Evolutionary conservation across 805 yeast genomes (phyloP).

Genomic region (Komagataella kurtzmanii): DNA sequence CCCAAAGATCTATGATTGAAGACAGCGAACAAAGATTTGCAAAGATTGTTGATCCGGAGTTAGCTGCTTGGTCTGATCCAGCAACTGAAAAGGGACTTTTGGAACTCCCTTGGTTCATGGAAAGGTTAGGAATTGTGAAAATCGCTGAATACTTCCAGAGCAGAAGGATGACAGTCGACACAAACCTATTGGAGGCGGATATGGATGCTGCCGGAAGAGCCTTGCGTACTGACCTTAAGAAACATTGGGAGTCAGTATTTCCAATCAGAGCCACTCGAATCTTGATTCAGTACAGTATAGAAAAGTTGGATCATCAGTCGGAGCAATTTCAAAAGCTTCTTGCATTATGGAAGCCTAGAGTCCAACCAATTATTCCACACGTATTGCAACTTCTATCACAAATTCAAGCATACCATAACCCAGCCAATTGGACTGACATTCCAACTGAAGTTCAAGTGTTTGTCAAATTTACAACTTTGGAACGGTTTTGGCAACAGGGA

Average conservation of each 20-base stretch:
- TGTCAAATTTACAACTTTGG: slow-evolving; percentile 80
- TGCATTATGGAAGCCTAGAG: slow-evolving; percentile 83
- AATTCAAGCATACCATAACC: slow-evolving; percentile 89
- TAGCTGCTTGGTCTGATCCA: slow-evolving; percentile 86
- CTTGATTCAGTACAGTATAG: slow-evolving; percentile 90
- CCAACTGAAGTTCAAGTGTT: slow-evolving; percentile 87
- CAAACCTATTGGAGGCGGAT: slow-evolving; percentile 60
- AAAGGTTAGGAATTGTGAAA: slow-evolving; percentile 84
- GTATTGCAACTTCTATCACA: slow-evolving; percentile 78
- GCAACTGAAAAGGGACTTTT: slow-evolving; percentile 79
- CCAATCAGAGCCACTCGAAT: slow-evolving; percentile 94
- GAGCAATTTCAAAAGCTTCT: slow-evolving; percentile 60
- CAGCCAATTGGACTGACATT: slow-evolving; percentile 77
- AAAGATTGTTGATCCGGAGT: slow-evolving; percentile 85
- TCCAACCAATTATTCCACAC: slow-evolving; percentile 84
- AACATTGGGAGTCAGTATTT: slow-evolving; percentile 87
- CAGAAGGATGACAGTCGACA: slow-evolving; percentile 65
- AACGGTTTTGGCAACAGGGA: slow-evolving; percentile 98
- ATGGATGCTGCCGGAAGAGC: slow-evolving; percentile 85
- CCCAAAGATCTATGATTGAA: slow-evolving; percentile 68
- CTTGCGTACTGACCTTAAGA: slow-evolving; percentile 66
- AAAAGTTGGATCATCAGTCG: slow-evolving; percentile 69
- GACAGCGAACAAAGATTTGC: slow-evolving; percentile 65
- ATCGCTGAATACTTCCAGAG: slow-evolving; percentile 84
- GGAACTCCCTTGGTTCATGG: slow-evolving; percentile 97